Evolutionary conservation across 192 early-diverging fungal species (phyloP).

Genomic region (Backusella circina): DNA sequence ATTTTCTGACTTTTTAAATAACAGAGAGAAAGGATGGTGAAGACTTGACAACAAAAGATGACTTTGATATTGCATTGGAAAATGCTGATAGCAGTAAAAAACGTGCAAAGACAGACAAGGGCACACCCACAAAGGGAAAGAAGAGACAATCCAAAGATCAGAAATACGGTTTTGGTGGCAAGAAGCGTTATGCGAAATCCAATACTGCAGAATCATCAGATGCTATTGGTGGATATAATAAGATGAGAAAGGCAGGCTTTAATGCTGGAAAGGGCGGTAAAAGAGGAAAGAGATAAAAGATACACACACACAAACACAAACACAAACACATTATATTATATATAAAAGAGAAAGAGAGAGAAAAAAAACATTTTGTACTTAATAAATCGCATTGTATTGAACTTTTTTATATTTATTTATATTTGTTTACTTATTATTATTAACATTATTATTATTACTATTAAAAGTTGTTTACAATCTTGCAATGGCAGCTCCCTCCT

Average conservation of each 20-base stretch:
- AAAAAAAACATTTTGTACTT: background rate
- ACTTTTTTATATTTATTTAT: background rate
- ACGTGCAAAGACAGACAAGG: constrained; percentile 13
- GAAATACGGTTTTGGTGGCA: constrained; percentile 92
- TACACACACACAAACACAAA: background rate
- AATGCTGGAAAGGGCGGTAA: background rate
- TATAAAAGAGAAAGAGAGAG: background rate
- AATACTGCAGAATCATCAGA: constrained; percentile 77
- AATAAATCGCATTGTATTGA: background rate
- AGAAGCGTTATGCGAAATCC: constrained; percentile 71
- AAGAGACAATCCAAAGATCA: constrained; percentile 69
- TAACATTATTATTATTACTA: too few species aligned
- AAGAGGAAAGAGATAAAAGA: background rate
- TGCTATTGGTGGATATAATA: constrained; percentile 56
- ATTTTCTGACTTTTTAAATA: too few species aligned
- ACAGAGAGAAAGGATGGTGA: constrained; percentile 52
- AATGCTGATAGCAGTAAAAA: constrained; percentile 28
- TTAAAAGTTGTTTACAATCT: background rate
- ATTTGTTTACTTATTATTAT: background rate
- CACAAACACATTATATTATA: background rate
- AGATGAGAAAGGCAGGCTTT: background rate
- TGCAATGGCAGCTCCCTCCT: background rate
- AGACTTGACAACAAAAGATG: constrained; percentile 49
- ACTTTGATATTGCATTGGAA: constrained; percentile 72
- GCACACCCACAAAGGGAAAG: constrained; percentile 26